Conservation (phyloP, 176 grass and related monocot genomes). For the Ensete glaucum region DNA sequence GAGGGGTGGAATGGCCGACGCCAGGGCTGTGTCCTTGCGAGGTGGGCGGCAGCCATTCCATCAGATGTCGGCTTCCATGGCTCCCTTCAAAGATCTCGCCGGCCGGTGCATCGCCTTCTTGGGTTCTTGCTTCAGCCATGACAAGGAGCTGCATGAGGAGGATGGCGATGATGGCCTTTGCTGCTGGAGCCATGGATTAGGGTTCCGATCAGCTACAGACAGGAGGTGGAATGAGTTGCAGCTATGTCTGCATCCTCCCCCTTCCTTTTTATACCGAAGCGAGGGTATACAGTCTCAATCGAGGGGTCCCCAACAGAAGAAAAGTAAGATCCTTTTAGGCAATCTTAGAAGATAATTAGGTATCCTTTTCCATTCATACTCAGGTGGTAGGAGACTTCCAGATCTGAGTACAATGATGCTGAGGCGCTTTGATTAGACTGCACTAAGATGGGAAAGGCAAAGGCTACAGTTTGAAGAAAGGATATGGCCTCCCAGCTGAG, state of each 20-base stretch:
- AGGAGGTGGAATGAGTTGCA: not conserved
- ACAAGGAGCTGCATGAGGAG: conserved; percentile 33
- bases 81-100: not conserved
- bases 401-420: not conserved
- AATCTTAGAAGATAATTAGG: conserved; percentile 15
- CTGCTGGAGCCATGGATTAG: conserved; percentile 29
- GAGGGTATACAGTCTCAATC: not conserved
- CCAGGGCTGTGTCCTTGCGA: conserved; percentile 42
- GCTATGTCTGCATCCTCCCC: not conserved
- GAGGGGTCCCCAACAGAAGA: not conserved
- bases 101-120: conserved; percentile 16
- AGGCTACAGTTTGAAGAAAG: not conserved
- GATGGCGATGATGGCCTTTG: conserved; percentile 24
- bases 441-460: not conserved
- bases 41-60: conserved; percentile 11
- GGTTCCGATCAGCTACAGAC: not conserved
- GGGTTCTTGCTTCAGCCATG: conserved; percentile 35
- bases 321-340: conserved; percentile 24
- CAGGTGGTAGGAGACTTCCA: conserved; percentile 30
- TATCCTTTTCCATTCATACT: conserved; percentile 46
- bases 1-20: conserved; percentile 42
- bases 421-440: not conserved
- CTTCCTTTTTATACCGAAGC: not conserved
- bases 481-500: not conserved
- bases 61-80: not conserved